These are phyloP conservation scores for Zygosaccharomyces bailii DNA, from an alignment of 805 yeast genomes.

Conservation along the genomic window DNA sequence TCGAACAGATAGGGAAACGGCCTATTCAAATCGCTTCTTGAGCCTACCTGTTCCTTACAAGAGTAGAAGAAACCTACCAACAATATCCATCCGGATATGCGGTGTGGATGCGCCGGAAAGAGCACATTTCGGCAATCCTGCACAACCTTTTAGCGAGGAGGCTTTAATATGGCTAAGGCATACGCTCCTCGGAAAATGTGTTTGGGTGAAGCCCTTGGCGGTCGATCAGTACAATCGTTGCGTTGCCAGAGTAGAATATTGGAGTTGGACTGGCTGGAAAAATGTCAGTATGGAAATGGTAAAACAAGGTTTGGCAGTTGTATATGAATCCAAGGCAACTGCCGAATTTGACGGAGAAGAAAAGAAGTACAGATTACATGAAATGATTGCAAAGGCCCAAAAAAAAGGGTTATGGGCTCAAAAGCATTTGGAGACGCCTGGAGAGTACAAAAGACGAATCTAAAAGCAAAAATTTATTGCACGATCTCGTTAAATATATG, in stretches of 20 bases:
- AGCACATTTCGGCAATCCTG: constrained; percentile 89
- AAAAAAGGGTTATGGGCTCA: constrained; percentile 70
- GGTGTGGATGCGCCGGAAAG: constrained; percentile 98
- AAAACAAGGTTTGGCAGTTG: constrained; percentile 74
- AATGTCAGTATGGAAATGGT: constrained; percentile 90
- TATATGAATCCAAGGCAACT: constrained; percentile 76
- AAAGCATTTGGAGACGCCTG: constrained; percentile 62
- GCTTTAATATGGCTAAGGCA: constrained; percentile 73
- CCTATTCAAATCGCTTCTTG: constrained; percentile 27
- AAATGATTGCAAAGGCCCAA: constrained; percentile 52
- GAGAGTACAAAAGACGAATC: constrained; percentile 59
- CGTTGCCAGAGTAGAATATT: constrained; percentile 69
- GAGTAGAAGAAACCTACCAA: constrained; percentile 39
- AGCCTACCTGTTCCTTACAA: constrained; percentile 26
- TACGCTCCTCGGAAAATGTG: constrained; percentile 61
- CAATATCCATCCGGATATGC: constrained; percentile 77
- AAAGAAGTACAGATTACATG: constrained; percentile 53
- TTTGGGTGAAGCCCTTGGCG: constrained; percentile 73
- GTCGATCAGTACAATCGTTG: constrained; percentile 87
- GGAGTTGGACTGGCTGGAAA: constrained; percentile 56
- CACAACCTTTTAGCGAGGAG: constrained; percentile 84
- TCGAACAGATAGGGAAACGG: constrained; percentile 10
- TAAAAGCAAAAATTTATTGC: not conserved
- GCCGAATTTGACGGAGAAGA: constrained; percentile 87
- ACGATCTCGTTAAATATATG: not conserved